These are phyloP conservation scores for Phytophthora cryptogea DNA, from an alignment of 352 stramenopile species.

Conservation along the genomic window DNA sequence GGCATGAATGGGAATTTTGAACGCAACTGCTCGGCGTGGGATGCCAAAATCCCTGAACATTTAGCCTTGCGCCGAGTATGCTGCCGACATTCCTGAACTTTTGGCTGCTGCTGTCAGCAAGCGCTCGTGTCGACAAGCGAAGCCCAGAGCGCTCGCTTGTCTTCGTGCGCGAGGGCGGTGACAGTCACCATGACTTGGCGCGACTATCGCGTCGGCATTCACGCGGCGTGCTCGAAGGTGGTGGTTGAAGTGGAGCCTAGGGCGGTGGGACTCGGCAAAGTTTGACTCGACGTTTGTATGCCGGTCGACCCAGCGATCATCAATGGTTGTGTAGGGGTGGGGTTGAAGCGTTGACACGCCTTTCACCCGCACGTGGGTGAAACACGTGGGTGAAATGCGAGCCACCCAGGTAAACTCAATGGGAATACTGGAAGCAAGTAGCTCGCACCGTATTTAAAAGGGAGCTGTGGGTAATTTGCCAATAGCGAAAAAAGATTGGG, in stretches of 20 bases:
- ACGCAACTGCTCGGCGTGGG: slow-evolving; percentile 4
- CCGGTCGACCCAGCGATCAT: slow-evolving; percentile 15
- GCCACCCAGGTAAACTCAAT: neutral
- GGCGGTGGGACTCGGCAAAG: slow-evolving; percentile 18
- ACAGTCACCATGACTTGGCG: neutral
- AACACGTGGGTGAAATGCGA: slow-evolving; percentile 1
- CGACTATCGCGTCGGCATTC: neutral
- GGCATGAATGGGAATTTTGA: slow-evolving; percentile 2
- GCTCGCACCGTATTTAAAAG: neutral
- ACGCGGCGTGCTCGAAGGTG: slow-evolving; percentile 4
- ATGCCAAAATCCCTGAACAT: neutral
- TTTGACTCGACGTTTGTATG: slow-evolving; percentile 27
- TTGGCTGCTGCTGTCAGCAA: slow-evolving; percentile 5
- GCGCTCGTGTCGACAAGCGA: slow-evolving; percentile 7
- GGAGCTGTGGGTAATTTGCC: neutral
- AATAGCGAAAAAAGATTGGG: neutral
- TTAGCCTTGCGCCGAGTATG: slow-evolving; percentile 1
- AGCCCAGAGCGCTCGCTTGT: neutral
- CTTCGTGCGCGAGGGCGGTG: slow-evolving; percentile 1
- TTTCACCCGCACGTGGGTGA: slow-evolving; percentile 10
- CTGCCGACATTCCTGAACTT: neutral
- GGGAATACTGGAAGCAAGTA: neutral
- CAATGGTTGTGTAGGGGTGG: slow-evolving; percentile 37
- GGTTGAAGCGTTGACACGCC: slow-evolving; percentile 31
- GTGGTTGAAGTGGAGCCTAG: slow-evolving; percentile 32